These are phyloP conservation scores for Gnomoniopsis smithogilvyi DNA, from an alignment of 2,329 filamentous ascomycete genomes.

Conservation along the genomic window DNA sequence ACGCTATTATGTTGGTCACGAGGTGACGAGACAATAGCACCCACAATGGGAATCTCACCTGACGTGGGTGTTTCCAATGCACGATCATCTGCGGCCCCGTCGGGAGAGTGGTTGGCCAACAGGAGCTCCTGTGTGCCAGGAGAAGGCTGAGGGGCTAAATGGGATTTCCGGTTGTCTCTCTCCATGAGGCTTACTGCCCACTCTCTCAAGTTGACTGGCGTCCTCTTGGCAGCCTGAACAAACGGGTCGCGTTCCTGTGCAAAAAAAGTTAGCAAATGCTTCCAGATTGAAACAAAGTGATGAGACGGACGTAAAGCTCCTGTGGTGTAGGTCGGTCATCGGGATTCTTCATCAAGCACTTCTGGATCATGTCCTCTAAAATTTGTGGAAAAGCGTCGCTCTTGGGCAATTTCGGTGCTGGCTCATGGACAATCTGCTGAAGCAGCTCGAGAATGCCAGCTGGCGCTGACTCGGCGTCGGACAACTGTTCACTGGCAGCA, in stretches of 20 bases:
- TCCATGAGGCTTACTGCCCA: slow-evolving; percentile 97
- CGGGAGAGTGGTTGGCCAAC: slow-evolving; percentile 60
- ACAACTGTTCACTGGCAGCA: slow-evolving; percentile 66
- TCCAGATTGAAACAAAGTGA: neutral
- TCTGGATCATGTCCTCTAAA: slow-evolving; percentile 94
- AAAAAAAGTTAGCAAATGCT: neutral
- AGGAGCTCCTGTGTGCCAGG: slow-evolving; percentile 76
- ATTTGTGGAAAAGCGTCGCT: slow-evolving; percentile 96
- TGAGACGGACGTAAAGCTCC: slow-evolving; percentile 77
- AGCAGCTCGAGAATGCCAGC: slow-evolving; percentile 94
- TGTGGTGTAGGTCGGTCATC: slow-evolving; percentile 87
- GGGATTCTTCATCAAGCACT: slow-evolving; percentile 87
- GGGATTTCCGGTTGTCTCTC: slow-evolving; percentile 90
- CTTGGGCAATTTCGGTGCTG: slow-evolving; percentile 88
- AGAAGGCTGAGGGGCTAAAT: slow-evolving; percentile 76
- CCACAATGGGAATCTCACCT: slow-evolving; percentile 67
- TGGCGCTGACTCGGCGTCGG: slow-evolving; percentile 75
- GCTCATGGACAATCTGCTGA: slow-evolving; percentile 96
- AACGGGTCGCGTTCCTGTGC: slow-evolving; percentile 84
- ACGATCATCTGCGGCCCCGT: slow-evolving; percentile 42
- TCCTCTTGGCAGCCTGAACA: slow-evolving; percentile 92
- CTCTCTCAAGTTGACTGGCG: slow-evolving; percentile 86
- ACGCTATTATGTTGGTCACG: slow-evolving; percentile 44
- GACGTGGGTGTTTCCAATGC: slow-evolving; percentile 63
- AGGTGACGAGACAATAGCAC: slow-evolving; percentile 50